Evolutionary conservation across 2,329 filamentous ascomycete species (phyloP), one percentile per base, ranked within the genome.

Genomic region (Hirsutella rhossiliensis): DNA sequence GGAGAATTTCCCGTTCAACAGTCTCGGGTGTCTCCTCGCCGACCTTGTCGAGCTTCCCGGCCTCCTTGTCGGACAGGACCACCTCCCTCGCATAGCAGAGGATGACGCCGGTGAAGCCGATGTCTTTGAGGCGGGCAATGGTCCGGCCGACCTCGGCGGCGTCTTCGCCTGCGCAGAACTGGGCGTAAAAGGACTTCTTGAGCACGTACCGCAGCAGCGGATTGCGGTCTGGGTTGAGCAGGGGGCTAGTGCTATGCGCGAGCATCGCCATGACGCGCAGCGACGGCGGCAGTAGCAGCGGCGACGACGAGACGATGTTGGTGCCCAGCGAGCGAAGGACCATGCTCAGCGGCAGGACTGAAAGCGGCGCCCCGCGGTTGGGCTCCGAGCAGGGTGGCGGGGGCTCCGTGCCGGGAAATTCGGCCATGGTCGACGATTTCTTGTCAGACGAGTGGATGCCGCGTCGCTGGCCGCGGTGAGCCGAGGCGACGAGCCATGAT

Each of bases 121-220:
- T 78, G 29, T 69, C 62, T 61, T 87, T 85, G 11, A 94, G 69
- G 2, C 72, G 67, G 2, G 71, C 58, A 28, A 87, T 76, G 0
- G 83, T 88, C 28, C 60, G 63, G 37, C 70, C 67, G 2, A 94
- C 82, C 62, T 95, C 85, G 2, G 60, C 54, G 0, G 74, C 69
- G 41, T 76, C 83, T 63, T 88, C 84, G 27, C 89, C 89, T 0
- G 86, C 87, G 62, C 89, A 96, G 63, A 94, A 96, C 56, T 96
- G 89, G 20, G 80, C 79, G 60, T 95, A 95, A 55, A 95, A 88
- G 0, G 87, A 94, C 57, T 80, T 76, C 60, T 88, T 87, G 41
- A 95, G 69, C 37, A 88, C 58, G 47, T 69, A 76, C 38, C 79
- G 75, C 15, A 94, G 71, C 1, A 90, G 40, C 0, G 78, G 78